These are phyloP conservation scores for Boeremia lycopersici DNA, from an alignment of 2,329 filamentous ascomycete species.

Conservation along the genomic window DNA sequence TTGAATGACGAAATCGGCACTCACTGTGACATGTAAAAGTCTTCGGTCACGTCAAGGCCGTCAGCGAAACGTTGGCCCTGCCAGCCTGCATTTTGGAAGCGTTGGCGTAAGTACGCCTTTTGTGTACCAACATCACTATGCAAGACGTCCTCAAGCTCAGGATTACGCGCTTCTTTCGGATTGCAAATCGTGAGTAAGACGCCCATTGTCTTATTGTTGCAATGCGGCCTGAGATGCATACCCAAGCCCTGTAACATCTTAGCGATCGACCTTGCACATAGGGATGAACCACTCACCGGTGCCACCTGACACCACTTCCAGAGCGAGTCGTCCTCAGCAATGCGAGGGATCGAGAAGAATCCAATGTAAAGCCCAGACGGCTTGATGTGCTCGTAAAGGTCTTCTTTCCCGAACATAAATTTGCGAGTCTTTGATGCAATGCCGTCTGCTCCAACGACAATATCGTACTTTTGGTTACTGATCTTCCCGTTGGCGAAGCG, in stretches of 20 bases:
- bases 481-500: slow-evolving; percentile 29
- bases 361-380: slow-evolving; percentile 36
- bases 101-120: slow-evolving; percentile 47
- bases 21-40: slow-evolving; percentile 12
- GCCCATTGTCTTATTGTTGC: slow-evolving; percentile 31
- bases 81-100: slow-evolving; percentile 54
- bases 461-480: slow-evolving; percentile 31
- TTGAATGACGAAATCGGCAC: neutral
- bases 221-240: slow-evolving; percentile 36
- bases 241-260: slow-evolving; percentile 18
- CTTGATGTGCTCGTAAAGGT: slow-evolving; percentile 23
- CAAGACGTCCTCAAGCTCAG: slow-evolving; percentile 24
- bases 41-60: slow-evolving; percentile 45
- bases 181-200: slow-evolving; percentile 35
- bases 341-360: slow-evolving; percentile 39
- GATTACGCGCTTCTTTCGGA: slow-evolving; percentile 13
- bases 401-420: slow-evolving; percentile 32
- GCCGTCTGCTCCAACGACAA: slow-evolving; percentile 41
- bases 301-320: slow-evolving; percentile 37
- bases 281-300: neutral
- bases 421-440: slow-evolving; percentile 30
- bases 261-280: neutral
- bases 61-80: slow-evolving; percentile 51
- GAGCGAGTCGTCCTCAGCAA: slow-evolving; percentile 24
- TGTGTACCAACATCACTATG: slow-evolving; percentile 47